phyloP scores from a whole-genome alignment of 495 filamentous ascomycete genomes.

The Penicillium chermesinum region DNA sequence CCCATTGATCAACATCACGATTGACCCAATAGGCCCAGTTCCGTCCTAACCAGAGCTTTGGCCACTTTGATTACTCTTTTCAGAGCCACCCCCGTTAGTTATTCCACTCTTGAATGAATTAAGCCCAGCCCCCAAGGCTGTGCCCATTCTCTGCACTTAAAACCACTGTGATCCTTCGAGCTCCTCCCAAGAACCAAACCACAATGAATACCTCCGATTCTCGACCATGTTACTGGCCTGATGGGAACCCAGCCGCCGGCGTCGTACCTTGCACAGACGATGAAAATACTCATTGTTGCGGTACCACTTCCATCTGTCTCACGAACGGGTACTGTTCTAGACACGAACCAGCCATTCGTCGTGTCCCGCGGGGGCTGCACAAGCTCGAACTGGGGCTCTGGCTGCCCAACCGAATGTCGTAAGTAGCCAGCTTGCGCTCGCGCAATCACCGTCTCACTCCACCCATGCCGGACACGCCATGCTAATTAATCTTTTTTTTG shows the following conservation, averaged over 20 bases:
- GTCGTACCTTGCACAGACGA: slow-evolving; percentile 12
- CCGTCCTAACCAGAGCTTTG: too few relatives aligned
- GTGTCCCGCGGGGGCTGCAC: slow-evolving; percentile 14
- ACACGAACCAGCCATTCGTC: slow-evolving; percentile 12
- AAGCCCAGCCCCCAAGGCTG: too few relatives aligned
- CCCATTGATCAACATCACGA: background rate
- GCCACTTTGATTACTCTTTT: too few relatives aligned
- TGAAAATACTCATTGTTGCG: slow-evolving; percentile 13
- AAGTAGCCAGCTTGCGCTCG: too few relatives aligned
- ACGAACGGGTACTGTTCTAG: slow-evolving; percentile 19
- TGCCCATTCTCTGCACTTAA: too few relatives aligned
- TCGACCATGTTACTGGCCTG: slow-evolving; percentile 16
- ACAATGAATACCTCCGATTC: slow-evolving; percentile 6
- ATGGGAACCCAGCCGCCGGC: slow-evolving; percentile 1
- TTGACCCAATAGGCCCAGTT: too few relatives aligned
- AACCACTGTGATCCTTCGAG: background rate
- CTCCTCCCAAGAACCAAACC: background rate
- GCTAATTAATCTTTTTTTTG: too few relatives aligned
- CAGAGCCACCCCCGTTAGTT: too few relatives aligned
- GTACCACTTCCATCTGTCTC: slow-evolving; percentile 8
- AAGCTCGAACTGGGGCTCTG: slow-evolving; percentile 11
- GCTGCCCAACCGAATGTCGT: slow-evolving; percentile 17
- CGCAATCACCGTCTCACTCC: too few relatives aligned
- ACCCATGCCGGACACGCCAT: too few relatives aligned
- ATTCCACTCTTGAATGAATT: too few relatives aligned